Evolutionary conservation across 2,329 filamentous ascomycete genomes (phyloP).

Genomic region (Aspergillus niger): DNA sequence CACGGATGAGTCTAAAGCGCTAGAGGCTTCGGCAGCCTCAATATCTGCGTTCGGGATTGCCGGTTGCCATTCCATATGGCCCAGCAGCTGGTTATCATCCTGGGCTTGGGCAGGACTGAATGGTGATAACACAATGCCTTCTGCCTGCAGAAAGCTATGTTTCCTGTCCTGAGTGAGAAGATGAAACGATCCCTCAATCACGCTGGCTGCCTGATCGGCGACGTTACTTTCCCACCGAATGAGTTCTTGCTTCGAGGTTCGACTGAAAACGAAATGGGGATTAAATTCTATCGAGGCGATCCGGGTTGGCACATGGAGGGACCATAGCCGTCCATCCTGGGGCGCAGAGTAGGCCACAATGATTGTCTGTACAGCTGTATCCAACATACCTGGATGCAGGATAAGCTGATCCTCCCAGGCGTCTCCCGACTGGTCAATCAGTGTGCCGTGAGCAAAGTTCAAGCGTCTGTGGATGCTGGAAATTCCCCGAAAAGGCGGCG

Average conservation of each 20-base stretch:
- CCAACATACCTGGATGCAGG: conserved; percentile 25
- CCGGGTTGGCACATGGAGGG: conserved; percentile 19
- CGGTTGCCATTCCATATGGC: neutral
- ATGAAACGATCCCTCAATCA: neutral
- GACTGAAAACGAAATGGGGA: conserved; percentile 5
- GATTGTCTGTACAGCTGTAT: conserved; percentile 22
- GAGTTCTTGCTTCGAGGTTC: neutral
- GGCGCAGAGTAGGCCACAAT: conserved; percentile 19
- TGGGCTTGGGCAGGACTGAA: neutral
- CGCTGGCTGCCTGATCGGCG: neutral
- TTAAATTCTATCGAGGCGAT: conserved; percentile 15
- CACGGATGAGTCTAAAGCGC: neutral
- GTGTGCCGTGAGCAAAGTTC: conserved; percentile 1
- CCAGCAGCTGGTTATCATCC: neutral
- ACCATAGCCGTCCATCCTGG: conserved; percentile 21
- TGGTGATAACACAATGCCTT: neutral
- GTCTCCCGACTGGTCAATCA: conserved; percentile 4
- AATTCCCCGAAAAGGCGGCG: conserved; percentile 21
- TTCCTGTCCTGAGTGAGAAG: neutral
- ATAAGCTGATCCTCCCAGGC: conserved; percentile 10
- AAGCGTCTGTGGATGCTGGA: conserved; percentile 18
- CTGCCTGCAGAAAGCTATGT: neutral
- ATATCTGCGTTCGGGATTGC: neutral
- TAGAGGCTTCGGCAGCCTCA: neutral
- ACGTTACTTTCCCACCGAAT: neutral